Base-by-base conservation (phyloP, 208 protist species). In the Leishmania guyanensis region DNA sequence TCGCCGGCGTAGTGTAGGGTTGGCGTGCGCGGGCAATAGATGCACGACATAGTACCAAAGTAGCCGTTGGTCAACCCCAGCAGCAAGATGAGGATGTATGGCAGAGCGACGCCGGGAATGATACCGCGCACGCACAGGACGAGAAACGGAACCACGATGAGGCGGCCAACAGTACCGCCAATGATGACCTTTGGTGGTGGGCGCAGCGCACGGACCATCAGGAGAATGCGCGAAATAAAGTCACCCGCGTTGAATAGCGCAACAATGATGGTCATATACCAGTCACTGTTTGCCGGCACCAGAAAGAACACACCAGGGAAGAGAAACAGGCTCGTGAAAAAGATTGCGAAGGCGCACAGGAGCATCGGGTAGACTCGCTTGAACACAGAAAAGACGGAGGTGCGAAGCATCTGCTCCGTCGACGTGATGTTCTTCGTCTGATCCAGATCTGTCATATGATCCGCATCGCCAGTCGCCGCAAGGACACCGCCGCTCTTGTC, bases 51-150 rank as follows among this genome's bases (percentile, higher is more conserved):
- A 48, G 85, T 85, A 39, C 88, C 91, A 75, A 91, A 91, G 86
- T 93, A 98, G 50, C 95, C 95, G 82, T 94, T 96, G n/a, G 91
- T 90, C 46, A 96, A 58, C 54, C 90, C 86, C 39, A 90, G 65
- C 48, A 93, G 33, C 33, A 87, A 39, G 43, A 87, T 89, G 54
- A 95, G 78, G 48, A 95, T 77, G 80, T 90, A 92, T n/a, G 92
- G 88, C 46, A 93, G 26, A 33, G 80, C 77, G 26, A 77, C 58
- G 39, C 88, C 86, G 36, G 56, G 39, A 73, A 97, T 94, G 75
- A 85, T 82, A 62, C 81, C 72, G 50, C 84, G 78, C 39, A 92
- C 85, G 86, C 92, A 97, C 53, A 97, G 83, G 20, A 91, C 81
- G 43, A 97, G 77, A 68, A 89, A 83, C 29, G 88, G 87, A 62